Conservation (phyloP, 2,329 filamentous ascomycete genomes). For the Colletotrichum falcatum region DNA sequence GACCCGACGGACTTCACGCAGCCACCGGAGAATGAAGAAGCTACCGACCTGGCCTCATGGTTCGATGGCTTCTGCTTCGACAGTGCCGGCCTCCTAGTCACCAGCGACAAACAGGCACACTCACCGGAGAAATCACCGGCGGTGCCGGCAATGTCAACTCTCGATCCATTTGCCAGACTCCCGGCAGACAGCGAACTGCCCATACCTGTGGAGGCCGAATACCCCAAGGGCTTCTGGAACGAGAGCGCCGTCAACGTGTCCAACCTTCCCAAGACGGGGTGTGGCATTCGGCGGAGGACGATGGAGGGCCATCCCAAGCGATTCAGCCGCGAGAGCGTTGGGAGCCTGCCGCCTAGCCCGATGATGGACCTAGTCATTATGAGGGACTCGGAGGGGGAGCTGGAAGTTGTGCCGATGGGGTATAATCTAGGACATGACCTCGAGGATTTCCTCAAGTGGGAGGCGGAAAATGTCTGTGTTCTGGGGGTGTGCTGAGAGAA, state of each 20-base stretch:
- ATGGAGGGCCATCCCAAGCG: slow-evolving; percentile 51
- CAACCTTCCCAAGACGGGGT: slow-evolving; percentile 48
- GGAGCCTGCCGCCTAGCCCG: slow-evolving; percentile 61
- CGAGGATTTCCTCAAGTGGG: slow-evolving; percentile 70
- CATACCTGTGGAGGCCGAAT: slow-evolving; percentile 53
- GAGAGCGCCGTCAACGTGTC: slow-evolving; percentile 48
- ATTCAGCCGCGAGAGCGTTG: slow-evolving; percentile 46
- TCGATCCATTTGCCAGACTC: slow-evolving; percentile 29
- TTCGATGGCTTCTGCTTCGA: slow-evolving; percentile 64
- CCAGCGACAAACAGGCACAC: slow-evolving; percentile 3
- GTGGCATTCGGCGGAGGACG: slow-evolving; percentile 52
- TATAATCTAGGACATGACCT: slow-evolving; percentile 71
- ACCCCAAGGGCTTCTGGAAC: slow-evolving; percentile 51
- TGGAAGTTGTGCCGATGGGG: slow-evolving; percentile 66
- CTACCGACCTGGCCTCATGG: slow-evolving; percentile 63
- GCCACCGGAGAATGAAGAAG: slow-evolving; percentile 58
- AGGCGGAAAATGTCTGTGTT: slow-evolving; percentile 63
- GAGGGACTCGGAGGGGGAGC: slow-evolving; percentile 46
- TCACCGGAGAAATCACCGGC: background rate
- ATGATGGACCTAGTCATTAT: slow-evolving; percentile 61
- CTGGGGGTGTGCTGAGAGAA: background rate
- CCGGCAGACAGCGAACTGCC: slow-evolving; percentile 50
- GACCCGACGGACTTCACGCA: slow-evolving; percentile 57
- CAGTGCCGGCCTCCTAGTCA: slow-evolving; percentile 55
- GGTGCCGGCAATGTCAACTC: slow-evolving; percentile 1